A percentile compares a stretch with the other conserved stretches of the same genome.
Conservation (phyloP, 257 asterid genomes). For the Plantago elongata region DNA sequence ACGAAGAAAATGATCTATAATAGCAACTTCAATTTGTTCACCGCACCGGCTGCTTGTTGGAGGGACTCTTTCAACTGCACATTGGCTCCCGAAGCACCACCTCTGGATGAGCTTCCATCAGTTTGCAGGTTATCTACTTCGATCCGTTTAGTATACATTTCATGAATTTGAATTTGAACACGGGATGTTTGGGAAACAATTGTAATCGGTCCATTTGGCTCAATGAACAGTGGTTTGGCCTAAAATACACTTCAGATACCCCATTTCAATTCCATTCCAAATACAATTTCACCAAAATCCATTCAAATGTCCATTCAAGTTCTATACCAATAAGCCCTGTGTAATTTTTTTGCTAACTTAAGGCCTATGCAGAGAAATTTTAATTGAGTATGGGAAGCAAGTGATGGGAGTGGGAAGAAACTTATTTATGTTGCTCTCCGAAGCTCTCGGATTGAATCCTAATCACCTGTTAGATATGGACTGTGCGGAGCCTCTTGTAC, state of each 20-base stretch:
- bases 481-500: constrained; percentile 37
- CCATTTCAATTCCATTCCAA: too few species aligned
- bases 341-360: background rate
- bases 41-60: constrained; percentile 43
- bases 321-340: too few species aligned
- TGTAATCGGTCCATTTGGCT: too few species aligned
- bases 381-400: constrained; percentile 35
- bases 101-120: constrained; percentile 39
- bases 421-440: too few species aligned
- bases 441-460: too few species aligned
- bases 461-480: constrained; percentile 38
- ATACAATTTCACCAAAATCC: too few species aligned
- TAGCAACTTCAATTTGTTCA: constrained; percentile 28
- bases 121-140: constrained; percentile 34
- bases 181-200: too few species aligned
- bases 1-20: constrained; percentile 38
- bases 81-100: constrained; percentile 48
- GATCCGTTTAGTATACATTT: background rate
- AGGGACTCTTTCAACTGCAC: constrained; percentile 44
- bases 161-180: too few species aligned
- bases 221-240: too few species aligned
- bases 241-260: too few species aligned
- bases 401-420: too few species aligned
- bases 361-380: constrained; percentile 40
- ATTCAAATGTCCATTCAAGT: too few species aligned